Evolutionary conservation across 2,329 filamentous ascomycete species (phyloP).

Genomic region (Claviceps cyperi): DNA sequence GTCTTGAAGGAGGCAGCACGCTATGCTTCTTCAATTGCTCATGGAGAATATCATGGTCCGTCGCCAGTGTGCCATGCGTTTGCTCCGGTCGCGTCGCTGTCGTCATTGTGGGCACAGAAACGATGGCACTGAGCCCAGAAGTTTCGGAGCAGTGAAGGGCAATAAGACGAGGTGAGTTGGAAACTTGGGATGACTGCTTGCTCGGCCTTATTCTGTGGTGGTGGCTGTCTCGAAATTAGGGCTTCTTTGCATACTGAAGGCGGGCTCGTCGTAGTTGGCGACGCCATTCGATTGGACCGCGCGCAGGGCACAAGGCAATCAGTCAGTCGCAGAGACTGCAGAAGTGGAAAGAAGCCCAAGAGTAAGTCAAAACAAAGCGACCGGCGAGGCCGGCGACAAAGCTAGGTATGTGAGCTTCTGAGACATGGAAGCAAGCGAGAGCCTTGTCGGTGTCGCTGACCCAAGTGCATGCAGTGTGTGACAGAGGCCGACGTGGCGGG

Average conservation of each 20-base stretch:
- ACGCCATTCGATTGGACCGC: slow-evolving; percentile 9
- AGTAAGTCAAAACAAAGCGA: not conserved
- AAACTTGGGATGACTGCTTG: not conserved
- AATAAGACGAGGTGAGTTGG: not conserved
- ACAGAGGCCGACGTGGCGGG: slow-evolving; percentile 1
- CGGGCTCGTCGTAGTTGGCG: slow-evolving; percentile 4
- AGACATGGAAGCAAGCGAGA: slow-evolving; percentile 5
- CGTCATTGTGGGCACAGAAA: slow-evolving; percentile 19
- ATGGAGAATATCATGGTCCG: slow-evolving; percentile 15
- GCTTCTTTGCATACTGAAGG: slow-evolving; percentile 10
- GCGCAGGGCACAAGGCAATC: slow-evolving; percentile 1
- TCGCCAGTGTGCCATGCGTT: slow-evolving; percentile 13
- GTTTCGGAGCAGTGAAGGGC: slow-evolving; percentile 9
- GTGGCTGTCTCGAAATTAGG: slow-evolving; percentile 9
- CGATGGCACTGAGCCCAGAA: slow-evolving; percentile 12
- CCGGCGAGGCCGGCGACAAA: not conserved
- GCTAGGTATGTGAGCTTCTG: slow-evolving; percentile 3
- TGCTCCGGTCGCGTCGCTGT: slow-evolving; percentile 15
- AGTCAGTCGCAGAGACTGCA: not conserved
- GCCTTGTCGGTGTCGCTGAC: not conserved
- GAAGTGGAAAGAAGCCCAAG: not conserved
- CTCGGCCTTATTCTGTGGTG: slow-evolving; percentile 6
- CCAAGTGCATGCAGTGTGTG: not conserved
- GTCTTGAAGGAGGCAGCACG: slow-evolving; percentile 23
- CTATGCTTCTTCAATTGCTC: slow-evolving; percentile 34